Conservation (phyloP, 2,329 filamentous ascomycete species). For the Sporothrix globosa region DNA sequence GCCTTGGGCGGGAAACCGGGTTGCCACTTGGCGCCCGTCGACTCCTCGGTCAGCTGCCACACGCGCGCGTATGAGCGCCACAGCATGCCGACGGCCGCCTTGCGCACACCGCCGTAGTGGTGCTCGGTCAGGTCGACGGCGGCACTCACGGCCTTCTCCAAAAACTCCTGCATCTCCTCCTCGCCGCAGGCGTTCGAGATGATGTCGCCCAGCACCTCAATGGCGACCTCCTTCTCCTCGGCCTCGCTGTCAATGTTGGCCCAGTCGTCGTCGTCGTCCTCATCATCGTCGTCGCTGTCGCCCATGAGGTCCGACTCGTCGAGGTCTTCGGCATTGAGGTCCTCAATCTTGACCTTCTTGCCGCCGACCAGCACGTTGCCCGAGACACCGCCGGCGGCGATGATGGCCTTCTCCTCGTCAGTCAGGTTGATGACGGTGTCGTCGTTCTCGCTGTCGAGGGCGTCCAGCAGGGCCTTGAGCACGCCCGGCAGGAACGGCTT, state of each 20-base stretch:
- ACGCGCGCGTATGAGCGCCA: slow-evolving; percentile 93
- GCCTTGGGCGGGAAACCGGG: slow-evolving; percentile 82
- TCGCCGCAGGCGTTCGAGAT: slow-evolving; percentile 81
- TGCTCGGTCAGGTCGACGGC: slow-evolving; percentile 83
- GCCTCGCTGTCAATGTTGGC: slow-evolving; percentile 81
- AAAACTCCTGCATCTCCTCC: slow-evolving; percentile 74
- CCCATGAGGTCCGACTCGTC: slow-evolving; percentile 63
- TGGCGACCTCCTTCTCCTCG: slow-evolving; percentile 94
- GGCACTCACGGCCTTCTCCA: slow-evolving; percentile 83
- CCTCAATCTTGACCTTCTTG: slow-evolving; percentile 82
- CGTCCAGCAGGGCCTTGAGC: slow-evolving; percentile 78
- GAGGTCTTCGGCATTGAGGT: slow-evolving; percentile 54
- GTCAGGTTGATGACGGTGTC: slow-evolving; percentile 79
- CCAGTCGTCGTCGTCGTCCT: slow-evolving; percentile 81
- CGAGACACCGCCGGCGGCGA: slow-evolving; percentile 51
- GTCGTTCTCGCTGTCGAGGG: slow-evolving; percentile 84
- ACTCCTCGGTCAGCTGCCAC: slow-evolving; percentile 83
- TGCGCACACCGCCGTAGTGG: slow-evolving; percentile 89
- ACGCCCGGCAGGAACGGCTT: slow-evolving; percentile 76
- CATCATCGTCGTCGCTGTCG: slow-evolving; percentile 62
- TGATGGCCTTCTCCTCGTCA: slow-evolving; percentile 71
- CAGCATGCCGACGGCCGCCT: slow-evolving; percentile 85
- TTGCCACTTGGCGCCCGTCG: slow-evolving; percentile 80
- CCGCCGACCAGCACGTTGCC: slow-evolving; percentile 50
- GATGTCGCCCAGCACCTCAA: slow-evolving; percentile 92